Percentiles rank a stretch among this genome's conserved stretches.
Conservation (phyloP, 2,329 filamentous ascomycete species). For the Aspergillus alliaceus region DNA sequence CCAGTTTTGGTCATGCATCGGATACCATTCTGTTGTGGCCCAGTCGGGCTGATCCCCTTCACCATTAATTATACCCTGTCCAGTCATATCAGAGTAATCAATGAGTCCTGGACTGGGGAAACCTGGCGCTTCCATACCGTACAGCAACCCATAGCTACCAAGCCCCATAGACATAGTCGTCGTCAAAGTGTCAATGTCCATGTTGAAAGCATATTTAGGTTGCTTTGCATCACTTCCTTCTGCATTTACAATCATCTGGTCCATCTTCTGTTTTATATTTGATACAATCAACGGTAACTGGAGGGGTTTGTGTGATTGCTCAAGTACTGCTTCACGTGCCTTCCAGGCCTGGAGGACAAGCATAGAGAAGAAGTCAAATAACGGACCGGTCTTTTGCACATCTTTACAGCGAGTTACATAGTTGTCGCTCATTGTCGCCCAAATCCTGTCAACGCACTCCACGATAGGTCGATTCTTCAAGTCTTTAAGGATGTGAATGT, state of each 20-base stretch:
- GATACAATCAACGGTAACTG: constrained; percentile 30
- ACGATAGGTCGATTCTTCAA: constrained; percentile 37
- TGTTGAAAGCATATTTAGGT: not conserved
- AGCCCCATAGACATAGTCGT: not conserved
- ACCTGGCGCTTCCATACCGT: not conserved
- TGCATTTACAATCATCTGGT: not conserved
- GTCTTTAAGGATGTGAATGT: constrained; percentile 48
- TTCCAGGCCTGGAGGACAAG: constrained; percentile 46
- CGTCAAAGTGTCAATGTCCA: not conserved
- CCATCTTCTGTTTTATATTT: constrained; percentile 20
- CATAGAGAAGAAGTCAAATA: constrained; percentile 35
- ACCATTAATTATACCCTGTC: not conserved
- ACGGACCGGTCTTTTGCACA: constrained; percentile 11
- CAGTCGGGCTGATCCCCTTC: not conserved
- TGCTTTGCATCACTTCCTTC: not conserved
- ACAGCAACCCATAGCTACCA: not conserved
- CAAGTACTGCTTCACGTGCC: constrained; percentile 23
- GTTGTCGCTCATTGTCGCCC: constrained; percentile 50
- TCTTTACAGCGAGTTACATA: constrained; percentile 37
- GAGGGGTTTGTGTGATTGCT: constrained; percentile 12
- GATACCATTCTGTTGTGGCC: not conserved
- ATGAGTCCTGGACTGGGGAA: not conserved
- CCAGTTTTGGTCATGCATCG: not conserved
- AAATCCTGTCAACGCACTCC: constrained; percentile 37
- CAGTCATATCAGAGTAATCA: not conserved